Base-by-base conservation (phyloP, 2,329 filamentous ascomycete genomes). In the Neoascochyta sp. region DNA sequence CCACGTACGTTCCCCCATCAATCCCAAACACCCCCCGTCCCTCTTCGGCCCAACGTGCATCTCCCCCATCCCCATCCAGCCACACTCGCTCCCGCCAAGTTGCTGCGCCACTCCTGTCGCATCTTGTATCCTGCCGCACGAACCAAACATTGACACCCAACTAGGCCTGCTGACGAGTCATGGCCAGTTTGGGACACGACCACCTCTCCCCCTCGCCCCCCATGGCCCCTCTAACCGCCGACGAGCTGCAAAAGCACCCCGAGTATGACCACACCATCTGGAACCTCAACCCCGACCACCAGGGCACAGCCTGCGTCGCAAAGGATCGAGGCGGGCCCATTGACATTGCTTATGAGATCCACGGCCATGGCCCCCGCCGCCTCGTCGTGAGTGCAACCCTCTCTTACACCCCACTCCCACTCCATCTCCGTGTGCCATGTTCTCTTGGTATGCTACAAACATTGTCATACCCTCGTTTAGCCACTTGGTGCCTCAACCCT, bases 281-380 rank as follows among this genome's bases (percentile, higher is more conserved):
- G 81, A 68, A 75, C 16, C 74, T 93, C 13, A 72, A 79, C 47
- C 81, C 86, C 4, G 72, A 78, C 26, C 68, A 70, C 22, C 70
- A 73, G 27, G 86, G 81, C 4, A 72, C 71, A 23, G 54, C 77
- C 5, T 63, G 75, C 3, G 84, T 86, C 16, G 86, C 82, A n/a
- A 68, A 74, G 32, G 75, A 68, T 20, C 75, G 84, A 48, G 83
- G 86, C 41, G 86, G 85, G 2, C 86, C 86, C 12, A 68, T 93
- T 44, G 74, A 83, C 24, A 78, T 94, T 29, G 71, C 77, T 30
- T 93, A 85, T 73, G 84, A 92, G 62, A 69, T 92, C 26, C 86
- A 94, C 66, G 86, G 87, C 33, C 66, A 73, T 39, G 86, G 86
- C 3, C 75, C 81, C 26, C 71, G 75, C 43, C 83, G 84, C 66